phyloP scores from a whole-genome alignment of 805 yeast species.

The Myxozyma udenii region DNA sequence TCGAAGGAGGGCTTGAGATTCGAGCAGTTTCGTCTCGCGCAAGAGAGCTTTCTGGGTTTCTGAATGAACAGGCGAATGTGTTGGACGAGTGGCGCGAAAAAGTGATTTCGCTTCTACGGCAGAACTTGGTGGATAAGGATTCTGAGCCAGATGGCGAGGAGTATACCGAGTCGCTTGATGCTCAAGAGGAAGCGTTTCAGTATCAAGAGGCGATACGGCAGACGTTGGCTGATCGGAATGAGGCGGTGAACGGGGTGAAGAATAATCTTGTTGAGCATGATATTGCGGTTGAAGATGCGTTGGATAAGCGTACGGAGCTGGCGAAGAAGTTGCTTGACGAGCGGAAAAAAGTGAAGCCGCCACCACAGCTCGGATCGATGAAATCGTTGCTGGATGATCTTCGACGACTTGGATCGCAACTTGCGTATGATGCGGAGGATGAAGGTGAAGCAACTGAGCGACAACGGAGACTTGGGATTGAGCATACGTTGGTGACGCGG shows the following conservation, averaged over 20 bases:
- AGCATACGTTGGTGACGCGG: slow-evolving; percentile 7
- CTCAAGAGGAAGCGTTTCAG: slow-evolving; percentile 61
- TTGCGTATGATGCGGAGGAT: slow-evolving; percentile 13
- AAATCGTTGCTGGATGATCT: slow-evolving; percentile 19
- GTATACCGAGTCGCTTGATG: slow-evolving; percentile 67
- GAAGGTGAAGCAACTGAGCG: slow-evolving; percentile 4
- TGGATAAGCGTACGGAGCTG: slow-evolving; percentile 30
- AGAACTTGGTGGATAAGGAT: slow-evolving; percentile 52
- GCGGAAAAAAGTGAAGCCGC: slow-evolving; percentile 28
- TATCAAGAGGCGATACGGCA: slow-evolving; percentile 39
- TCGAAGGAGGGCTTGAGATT: slow-evolving; percentile 28
- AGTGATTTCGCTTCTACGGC: slow-evolving; percentile 45
- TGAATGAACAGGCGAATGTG: slow-evolving; percentile 52
- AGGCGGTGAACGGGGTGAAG: slow-evolving; percentile 41
- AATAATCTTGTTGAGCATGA: slow-evolving; percentile 28
- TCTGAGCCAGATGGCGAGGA: slow-evolving; percentile 67
- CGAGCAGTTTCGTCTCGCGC: slow-evolving; percentile 17
- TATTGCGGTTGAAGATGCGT: slow-evolving; percentile 20
- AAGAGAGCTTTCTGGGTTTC: slow-evolving; percentile 19
- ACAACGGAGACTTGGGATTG: slow-evolving; percentile 14
- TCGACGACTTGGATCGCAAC: slow-evolving; percentile 15
- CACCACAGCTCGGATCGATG: slow-evolving; percentile 19
- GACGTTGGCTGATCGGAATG: slow-evolving; percentile 43
- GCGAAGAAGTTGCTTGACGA: slow-evolving; percentile 29
- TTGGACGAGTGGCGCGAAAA: slow-evolving; percentile 53